Base-by-base conservation (phyloP, 345 rosid genomes). In the Brassica juncea region DNA sequence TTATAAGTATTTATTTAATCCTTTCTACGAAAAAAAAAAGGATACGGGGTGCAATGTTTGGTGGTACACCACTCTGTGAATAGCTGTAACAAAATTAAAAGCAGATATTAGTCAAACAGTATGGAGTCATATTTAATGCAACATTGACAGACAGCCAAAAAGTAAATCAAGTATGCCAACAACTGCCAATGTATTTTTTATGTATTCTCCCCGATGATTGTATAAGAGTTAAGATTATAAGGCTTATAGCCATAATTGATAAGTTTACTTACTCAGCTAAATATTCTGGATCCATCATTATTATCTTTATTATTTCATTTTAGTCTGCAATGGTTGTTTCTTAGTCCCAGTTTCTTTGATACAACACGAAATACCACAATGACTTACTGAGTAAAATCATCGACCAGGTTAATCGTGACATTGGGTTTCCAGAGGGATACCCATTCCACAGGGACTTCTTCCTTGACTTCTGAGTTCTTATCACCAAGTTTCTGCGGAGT, bases 21-120 rank as follows among this genome's bases (percentile, higher is more conserved):
- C 8, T 12, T 70, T 66, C 42, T 49, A 6, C 61, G 8, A 70
- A 58, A 75, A 8, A 2, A 8, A 44, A 3, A 81, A 93, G 98
- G 99, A 95, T 95, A 95, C 97, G 85, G 77, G 98, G 92, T 82
- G 97, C 97, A 75, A 95, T 72, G 80, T 95, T 95, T 77, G 97
- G 98, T 5, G 99, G 99, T 55, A 88, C 88, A 69, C 84, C 92
- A 74, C 79, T 90, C 72, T 76, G 91, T 5, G 91, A 82, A 81
- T 95, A 91, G 64, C 98, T 95, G 93, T 83, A 75, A 59, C 37
- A 16, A 74, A 83, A 78, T 28, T 44, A 31, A 66, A 62, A 79
- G 57, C 16, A 60, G 19, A 75, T 77, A 84, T 82, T 73, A 81
- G 63, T 62, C 71, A 65, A 37, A 28, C 34, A 74, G 67, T 71